Conservation (phyloP, 805 yeast species). For the Saturnispora dispora region DNA sequence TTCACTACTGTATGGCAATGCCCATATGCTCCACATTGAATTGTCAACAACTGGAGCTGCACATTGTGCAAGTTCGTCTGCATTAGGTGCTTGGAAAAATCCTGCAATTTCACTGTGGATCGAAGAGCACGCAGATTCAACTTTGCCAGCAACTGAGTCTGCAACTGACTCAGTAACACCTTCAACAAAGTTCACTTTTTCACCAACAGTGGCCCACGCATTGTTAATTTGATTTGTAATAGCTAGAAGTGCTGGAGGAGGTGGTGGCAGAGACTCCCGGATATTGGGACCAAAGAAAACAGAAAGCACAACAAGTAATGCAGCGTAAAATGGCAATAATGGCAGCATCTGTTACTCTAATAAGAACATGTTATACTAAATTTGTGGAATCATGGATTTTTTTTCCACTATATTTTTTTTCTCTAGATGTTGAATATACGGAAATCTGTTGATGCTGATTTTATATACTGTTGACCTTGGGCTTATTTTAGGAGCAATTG, state of each 20-base stretch:
- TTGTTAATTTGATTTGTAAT: not conserved
- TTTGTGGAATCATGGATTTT: not conserved
- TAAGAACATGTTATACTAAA: not conserved
- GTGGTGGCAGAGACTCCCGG: not conserved
- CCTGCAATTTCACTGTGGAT: not conserved
- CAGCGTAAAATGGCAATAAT: conserved; percentile 8
- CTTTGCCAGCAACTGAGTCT: not conserved
- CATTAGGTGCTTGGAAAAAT: conserved; percentile 1
- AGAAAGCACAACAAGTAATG: conserved; percentile 5
- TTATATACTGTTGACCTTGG: not conserved
- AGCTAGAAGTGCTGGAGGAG: not conserved
- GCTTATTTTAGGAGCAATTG: conserved; percentile 1
- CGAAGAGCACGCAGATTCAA: not conserved
- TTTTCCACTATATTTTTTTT: not conserved
- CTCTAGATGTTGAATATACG: not conserved
- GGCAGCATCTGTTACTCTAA: conserved; percentile 7
- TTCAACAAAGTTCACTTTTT: not conserved
- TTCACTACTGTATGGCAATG: not conserved
- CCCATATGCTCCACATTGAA: not conserved
- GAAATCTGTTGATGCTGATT: not conserved
- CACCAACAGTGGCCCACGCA: not conserved
- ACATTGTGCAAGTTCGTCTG: not conserved
- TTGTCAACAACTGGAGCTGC: not conserved
- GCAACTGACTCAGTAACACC: conserved; percentile 1
- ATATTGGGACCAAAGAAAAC: conserved; percentile 8